Conservation (phyloP, 306 rosid species). For the Cucurbita maxima region DNA sequence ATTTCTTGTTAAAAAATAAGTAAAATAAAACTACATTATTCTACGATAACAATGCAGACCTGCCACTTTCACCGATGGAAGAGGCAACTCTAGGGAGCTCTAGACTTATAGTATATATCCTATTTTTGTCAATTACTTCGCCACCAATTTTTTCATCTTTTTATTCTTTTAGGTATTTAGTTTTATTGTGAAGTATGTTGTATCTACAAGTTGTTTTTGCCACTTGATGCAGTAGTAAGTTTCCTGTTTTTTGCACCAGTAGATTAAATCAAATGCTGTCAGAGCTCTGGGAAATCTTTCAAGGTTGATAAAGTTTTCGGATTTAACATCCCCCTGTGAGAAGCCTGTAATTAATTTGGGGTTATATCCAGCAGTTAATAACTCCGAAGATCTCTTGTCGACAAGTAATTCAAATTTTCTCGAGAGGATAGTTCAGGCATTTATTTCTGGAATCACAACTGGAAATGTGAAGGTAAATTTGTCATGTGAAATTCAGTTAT, state of each 20-base stretch:
- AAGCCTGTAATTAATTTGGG: conserved; percentile 9
- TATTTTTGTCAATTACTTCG: neutral
- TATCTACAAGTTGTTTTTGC: neutral
- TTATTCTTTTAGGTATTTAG: neutral
- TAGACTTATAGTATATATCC: neutral
- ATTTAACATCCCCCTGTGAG: conserved; percentile 14
- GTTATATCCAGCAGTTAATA: conserved; percentile 1
- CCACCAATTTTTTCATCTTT: neutral
- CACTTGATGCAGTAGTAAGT: neutral
- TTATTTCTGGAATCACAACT: conserved; percentile 63
- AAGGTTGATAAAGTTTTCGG: conserved; percentile 46
- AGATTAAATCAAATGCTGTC: conserved; percentile 97
- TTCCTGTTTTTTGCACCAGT: conserved; percentile 4
- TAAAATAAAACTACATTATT: too few relatives aligned
- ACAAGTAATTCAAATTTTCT: conserved; percentile 21
- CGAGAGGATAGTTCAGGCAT: conserved; percentile 62
- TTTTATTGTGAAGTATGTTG: neutral
- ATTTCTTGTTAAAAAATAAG: too few relatives aligned
- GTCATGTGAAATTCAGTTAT: conserved; percentile 1
- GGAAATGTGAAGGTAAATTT: conserved; percentile 86
- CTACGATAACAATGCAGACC: neutral
- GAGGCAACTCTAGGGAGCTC: neutral
- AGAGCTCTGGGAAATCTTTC: conserved; percentile 96
- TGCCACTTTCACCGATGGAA: neutral
- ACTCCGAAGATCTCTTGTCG: conserved; percentile 14